phyloP scores from a whole-genome alignment of 345 rosid genomes.

The Ricinus communis region DNA sequence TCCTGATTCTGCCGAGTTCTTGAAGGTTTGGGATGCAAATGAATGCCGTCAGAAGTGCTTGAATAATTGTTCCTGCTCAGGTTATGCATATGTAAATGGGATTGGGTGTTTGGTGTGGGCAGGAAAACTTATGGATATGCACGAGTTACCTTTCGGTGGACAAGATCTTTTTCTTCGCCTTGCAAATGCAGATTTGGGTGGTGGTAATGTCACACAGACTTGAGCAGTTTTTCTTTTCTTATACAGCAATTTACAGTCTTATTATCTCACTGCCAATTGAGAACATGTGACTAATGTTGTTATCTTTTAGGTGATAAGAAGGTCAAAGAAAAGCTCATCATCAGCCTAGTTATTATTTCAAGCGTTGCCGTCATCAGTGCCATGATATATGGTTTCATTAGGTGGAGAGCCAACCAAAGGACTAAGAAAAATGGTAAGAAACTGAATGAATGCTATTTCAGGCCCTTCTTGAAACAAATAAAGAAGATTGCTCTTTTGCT shows the following conservation, averaged over 20 bases:
- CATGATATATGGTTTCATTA: background rate
- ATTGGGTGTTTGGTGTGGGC: conserved; percentile 21
- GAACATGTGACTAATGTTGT: no score
- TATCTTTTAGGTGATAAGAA: conserved; percentile 11
- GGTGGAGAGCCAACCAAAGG: background rate
- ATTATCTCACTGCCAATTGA: no score
- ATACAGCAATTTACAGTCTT: background rate
- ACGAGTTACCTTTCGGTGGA: conserved; percentile 11
- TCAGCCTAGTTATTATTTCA: background rate
- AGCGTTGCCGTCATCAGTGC: background rate
- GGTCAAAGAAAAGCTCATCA: background rate
- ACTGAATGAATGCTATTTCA: background rate
- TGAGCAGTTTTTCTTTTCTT: background rate
- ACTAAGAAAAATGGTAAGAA: conserved; percentile 3
- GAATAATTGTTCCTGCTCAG: conserved; percentile 33
- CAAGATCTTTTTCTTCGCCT: conserved; percentile 18
- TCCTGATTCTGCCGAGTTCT: conserved; percentile 37
- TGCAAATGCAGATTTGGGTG: conserved; percentile 11
- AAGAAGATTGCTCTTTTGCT: background rate
- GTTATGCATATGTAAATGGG: conserved; percentile 17
- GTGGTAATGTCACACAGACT: background rate
- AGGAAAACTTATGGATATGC: conserved; percentile 17
- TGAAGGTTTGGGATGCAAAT: conserved; percentile 13
- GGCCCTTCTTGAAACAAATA: no score
- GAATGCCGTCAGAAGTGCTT: conserved; percentile 26